Evolutionary conservation across 768 basidiomycete genomes (phyloP).

Genomic region (Tylopilus vinaceipallidus): DNA sequence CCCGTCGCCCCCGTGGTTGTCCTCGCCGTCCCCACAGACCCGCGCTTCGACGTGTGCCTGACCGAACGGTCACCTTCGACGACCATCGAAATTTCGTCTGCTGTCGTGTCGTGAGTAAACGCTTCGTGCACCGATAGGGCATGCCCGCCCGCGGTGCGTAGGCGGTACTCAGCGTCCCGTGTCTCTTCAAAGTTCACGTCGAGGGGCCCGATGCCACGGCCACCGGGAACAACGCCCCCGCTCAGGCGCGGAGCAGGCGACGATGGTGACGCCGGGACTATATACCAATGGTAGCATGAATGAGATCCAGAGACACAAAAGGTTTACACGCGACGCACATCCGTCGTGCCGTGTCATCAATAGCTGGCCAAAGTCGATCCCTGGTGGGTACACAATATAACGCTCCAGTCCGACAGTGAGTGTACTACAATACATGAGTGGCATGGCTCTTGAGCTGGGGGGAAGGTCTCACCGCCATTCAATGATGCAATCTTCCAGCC

Average conservation of each 20-base stretch:
- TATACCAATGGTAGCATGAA: neutral
- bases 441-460: neutral
- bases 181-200: constrained; percentile 23
- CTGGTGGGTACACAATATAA: constrained; percentile 67
- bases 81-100: constrained; percentile 1
- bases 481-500: constrained; percentile 88
- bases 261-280: no score
- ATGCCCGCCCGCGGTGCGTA: neutral
- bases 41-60: constrained; percentile 8
- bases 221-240: constrained; percentile 30
- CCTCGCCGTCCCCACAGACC: neutral
- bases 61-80: constrained; percentile 2
- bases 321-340: constrained; percentile 6
- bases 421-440: constrained; percentile 27
- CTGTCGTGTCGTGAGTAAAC: neutral
- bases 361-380: constrained; percentile 58
- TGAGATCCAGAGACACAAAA: neutral
- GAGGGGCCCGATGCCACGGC: constrained; percentile 26
- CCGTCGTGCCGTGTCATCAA: constrained; percentile 27
- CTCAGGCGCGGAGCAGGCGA: neutral
- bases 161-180: constrained; percentile 15
- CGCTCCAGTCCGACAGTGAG: constrained; percentile 62
- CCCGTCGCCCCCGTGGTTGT: constrained; percentile 7
- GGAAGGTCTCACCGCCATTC: constrained; percentile 54
- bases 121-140: neutral